Conservation (phyloP, 2,329 filamentous ascomycete species). For the Nakataea oryzae region DNA sequence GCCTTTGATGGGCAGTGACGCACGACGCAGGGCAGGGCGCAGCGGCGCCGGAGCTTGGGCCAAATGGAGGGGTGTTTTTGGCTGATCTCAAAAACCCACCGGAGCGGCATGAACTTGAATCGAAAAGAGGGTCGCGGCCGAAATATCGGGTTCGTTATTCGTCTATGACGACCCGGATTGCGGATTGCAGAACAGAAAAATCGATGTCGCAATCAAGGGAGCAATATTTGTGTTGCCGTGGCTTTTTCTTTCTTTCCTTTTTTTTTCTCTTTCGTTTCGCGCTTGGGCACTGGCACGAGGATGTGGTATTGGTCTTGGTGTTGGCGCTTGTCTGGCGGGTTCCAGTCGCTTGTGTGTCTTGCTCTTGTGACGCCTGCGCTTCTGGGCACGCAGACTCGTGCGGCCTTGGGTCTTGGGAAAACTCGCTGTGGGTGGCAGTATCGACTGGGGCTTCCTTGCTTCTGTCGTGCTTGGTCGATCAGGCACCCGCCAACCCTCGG, state of each 20-base stretch:
- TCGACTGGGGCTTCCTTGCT: not conserved
- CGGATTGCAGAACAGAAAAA: not conserved
- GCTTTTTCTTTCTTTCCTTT: not conserved
- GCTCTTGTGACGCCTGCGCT: not conserved
- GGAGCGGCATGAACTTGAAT: not conserved
- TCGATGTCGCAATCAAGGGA: not conserved
- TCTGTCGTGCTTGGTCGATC: not conserved
- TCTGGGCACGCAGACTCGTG: not conserved
- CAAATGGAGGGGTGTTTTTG: not conserved
- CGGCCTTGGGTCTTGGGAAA: not conserved
- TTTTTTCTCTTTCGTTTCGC: too few relatives aligned
- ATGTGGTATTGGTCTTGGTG: too few relatives aligned
- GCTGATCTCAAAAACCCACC: not conserved
- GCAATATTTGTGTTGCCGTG: not conserved
- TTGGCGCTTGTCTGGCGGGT: not conserved
- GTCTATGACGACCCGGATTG: not conserved
- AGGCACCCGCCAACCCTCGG: not conserved
- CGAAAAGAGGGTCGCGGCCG: not conserved
- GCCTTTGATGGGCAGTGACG: not conserved
- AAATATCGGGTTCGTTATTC: not conserved
- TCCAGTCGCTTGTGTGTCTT: too few relatives aligned
- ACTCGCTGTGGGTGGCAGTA: not conserved
- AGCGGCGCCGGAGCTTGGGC: not conserved
- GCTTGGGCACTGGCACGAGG: not conserved
- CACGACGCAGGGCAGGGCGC: not conserved